A percentile compares a stretch with the other conserved stretches of the same genome.
These are phyloP conservation scores for Tetracladium marchalianum DNA, from an alignment of 495 filamentous ascomycete species.

Conservation along the genomic window DNA sequence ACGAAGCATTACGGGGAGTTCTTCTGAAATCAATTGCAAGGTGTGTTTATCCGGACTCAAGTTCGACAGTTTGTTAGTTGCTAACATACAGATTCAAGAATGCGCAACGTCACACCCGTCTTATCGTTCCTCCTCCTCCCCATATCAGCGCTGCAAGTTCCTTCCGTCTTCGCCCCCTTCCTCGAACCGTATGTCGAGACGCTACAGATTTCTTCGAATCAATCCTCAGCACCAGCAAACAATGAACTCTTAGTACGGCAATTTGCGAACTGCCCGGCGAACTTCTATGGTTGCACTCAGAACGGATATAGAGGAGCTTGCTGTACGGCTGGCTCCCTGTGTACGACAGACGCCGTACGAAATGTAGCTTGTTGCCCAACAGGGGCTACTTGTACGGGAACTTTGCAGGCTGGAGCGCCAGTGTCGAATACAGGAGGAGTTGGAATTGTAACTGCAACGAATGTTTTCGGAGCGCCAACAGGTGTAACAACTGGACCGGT, in stretches of 20 bases:
- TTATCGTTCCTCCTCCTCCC: slow-evolving; percentile 6
- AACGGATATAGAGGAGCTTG: slow-evolving; percentile 39
- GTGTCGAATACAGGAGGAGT: slow-evolving; percentile 19
- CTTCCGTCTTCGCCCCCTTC: slow-evolving; percentile 12
- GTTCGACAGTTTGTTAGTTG: too few species aligned
- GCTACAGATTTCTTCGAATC: slow-evolving; percentile 5
- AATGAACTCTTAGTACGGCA: slow-evolving; percentile 18
- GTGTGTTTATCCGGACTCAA: too few species aligned
- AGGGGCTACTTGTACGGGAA: slow-evolving; percentile 52
- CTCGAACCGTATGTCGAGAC: slow-evolving; percentile 4
- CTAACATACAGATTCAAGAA: slow-evolving; percentile 1
- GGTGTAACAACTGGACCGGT: slow-evolving; percentile 9
- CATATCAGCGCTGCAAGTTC: slow-evolving; percentile 16
- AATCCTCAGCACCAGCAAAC: slow-evolving; percentile 1
- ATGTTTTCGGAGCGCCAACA: slow-evolving; percentile 4
- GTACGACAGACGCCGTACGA: slow-evolving; percentile 45
- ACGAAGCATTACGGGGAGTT: too few species aligned
- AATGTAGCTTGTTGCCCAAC: slow-evolving; percentile 59
- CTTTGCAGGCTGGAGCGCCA: slow-evolving; percentile 21
- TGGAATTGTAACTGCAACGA: slow-evolving; percentile 10
- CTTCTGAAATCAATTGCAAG: too few species aligned
- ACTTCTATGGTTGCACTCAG: slow-evolving; percentile 39
- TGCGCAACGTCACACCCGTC: slow-evolving; percentile 4
- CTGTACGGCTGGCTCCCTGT: slow-evolving; percentile 42
- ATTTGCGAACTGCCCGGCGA: slow-evolving; percentile 38